These are phyloP conservation scores for Hortiboletus flavorubellus DNA, from an alignment of 768 basidiomycete genomes.

Conservation along the genomic window DNA sequence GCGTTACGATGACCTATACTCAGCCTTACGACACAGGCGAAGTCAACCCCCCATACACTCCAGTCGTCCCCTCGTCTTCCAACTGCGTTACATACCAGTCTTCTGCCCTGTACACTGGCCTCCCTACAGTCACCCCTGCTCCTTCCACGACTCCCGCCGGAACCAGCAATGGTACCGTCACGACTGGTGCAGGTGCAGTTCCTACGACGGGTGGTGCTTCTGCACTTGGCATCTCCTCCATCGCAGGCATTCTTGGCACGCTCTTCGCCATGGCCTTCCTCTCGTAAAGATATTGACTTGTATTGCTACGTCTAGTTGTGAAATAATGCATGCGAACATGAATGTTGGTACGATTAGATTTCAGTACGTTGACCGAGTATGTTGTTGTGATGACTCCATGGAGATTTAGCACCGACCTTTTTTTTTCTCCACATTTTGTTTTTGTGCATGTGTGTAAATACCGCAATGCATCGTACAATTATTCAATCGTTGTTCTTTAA, in stretches of 20 bases:
- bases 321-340: not conserved
- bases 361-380: not conserved
- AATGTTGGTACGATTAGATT: not conserved
- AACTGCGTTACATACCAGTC: slow-evolving; percentile 41
- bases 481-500: slow-evolving; percentile 7
- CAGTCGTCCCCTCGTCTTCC: slow-evolving; percentile 40
- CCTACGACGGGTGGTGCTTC: slow-evolving; percentile 22
- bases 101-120: slow-evolving; percentile 33
- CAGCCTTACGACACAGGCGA: slow-evolving; percentile 37
- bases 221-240: slow-evolving; percentile 29
- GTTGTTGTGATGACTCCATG: slow-evolving; percentile 2
- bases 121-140: slow-evolving; percentile 10
- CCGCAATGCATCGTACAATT: slow-evolving; percentile 16
- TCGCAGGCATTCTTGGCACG: slow-evolving; percentile 34
- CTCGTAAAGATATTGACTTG: slow-evolving; percentile 22
- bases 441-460: slow-evolving; percentile 21
- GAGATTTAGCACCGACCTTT: slow-evolving; percentile 6
- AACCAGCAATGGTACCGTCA: slow-evolving; percentile 8
- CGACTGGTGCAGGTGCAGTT: slow-evolving; percentile 16
- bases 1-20: slow-evolving; percentile 41
- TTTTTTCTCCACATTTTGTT: not conserved
- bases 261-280: slow-evolving; percentile 38
- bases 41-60: slow-evolving; percentile 39
- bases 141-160: not conserved
- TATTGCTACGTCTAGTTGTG: slow-evolving; percentile 1